Evolutionary conservation across 176 grass and related monocot genomes (phyloP).

Genomic region (Otatea glauca): DNA sequence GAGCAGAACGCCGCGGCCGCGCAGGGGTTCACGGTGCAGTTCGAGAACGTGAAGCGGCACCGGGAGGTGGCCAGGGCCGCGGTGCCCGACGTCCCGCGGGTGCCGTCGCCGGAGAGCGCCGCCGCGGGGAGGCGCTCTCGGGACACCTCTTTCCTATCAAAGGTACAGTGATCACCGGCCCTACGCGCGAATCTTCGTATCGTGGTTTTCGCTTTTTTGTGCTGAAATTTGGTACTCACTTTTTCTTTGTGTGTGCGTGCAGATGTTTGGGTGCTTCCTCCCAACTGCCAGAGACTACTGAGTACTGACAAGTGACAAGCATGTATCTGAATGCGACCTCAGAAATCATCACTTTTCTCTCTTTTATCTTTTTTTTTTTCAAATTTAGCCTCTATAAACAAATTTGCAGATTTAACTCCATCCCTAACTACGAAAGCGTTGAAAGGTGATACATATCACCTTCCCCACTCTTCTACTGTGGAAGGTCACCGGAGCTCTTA

Average conservation of each 20-base stretch:
- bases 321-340: neutral
- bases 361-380: too few relatives aligned
- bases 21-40: slow-evolving; percentile 71
- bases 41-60: slow-evolving; percentile 68
- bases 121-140: slow-evolving; percentile 12
- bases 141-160: slow-evolving; percentile 48
- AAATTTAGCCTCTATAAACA: too few relatives aligned
- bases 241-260: neutral
- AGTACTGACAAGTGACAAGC: too few relatives aligned
- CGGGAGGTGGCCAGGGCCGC: slow-evolving; percentile 47
- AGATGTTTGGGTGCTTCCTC: slow-evolving; percentile 60
- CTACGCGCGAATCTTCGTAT: neutral
- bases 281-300: slow-evolving; percentile 6
- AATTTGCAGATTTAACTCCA: too few relatives aligned
- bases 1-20: slow-evolving; percentile 52
- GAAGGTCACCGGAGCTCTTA: too few relatives aligned
- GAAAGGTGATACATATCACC: too few relatives aligned
- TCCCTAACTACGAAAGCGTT: too few relatives aligned
- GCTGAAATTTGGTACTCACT: neutral
- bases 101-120: slow-evolving; percentile 51
- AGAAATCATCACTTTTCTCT: too few relatives aligned
- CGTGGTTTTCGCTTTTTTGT: neutral
- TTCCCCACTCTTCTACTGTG: too few relatives aligned
- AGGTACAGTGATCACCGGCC: slow-evolving; percentile 43
- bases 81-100: slow-evolving; percentile 33